Evolutionary conservation across 768 basidiomycete genomes (phyloP).

Genomic region (Kwoniella europaea): DNA sequence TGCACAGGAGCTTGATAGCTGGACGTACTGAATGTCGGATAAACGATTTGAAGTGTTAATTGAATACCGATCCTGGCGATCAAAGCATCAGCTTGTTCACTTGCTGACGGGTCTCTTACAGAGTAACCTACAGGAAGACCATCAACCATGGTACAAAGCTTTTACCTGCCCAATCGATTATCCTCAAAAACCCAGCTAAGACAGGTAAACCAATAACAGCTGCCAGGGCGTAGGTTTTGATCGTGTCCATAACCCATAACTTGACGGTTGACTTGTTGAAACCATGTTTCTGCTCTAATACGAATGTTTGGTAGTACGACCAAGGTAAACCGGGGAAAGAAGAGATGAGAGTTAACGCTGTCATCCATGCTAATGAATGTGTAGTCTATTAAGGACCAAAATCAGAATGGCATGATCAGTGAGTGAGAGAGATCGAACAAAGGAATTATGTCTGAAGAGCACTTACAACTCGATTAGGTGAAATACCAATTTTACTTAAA

Average conservation of each 20-base stretch:
- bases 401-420: neutral
- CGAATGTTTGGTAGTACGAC: constrained; percentile 84
- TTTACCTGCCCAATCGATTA: constrained; percentile 92
- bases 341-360: constrained; percentile 67
- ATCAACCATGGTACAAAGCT: constrained; percentile 92
- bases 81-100: neutral
- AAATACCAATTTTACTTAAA: constrained; percentile 67
- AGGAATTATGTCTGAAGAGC: neutral
- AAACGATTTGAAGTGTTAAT: constrained; percentile 68
- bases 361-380: constrained; percentile 80
- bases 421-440: constrained; percentile 9
- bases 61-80: constrained; percentile 74
- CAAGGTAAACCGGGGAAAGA: constrained; percentile 75
- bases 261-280: constrained; percentile 90
- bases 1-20: constrained; percentile 67
- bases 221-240: constrained; percentile 78
- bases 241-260: constrained; percentile 76
- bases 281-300: constrained; percentile 90
- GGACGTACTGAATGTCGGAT: constrained; percentile 59
- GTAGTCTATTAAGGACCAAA: constrained; percentile 65
- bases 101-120: neutral
- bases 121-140: constrained; percentile 75
- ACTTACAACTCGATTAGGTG: constrained; percentile 73
- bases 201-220: constrained; percentile 80
- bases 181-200: constrained; percentile 80